phyloP scores from a whole-genome alignment of 2,329 filamentous ascomycete species.

The Allantophomopsis lycopodina region DNA sequence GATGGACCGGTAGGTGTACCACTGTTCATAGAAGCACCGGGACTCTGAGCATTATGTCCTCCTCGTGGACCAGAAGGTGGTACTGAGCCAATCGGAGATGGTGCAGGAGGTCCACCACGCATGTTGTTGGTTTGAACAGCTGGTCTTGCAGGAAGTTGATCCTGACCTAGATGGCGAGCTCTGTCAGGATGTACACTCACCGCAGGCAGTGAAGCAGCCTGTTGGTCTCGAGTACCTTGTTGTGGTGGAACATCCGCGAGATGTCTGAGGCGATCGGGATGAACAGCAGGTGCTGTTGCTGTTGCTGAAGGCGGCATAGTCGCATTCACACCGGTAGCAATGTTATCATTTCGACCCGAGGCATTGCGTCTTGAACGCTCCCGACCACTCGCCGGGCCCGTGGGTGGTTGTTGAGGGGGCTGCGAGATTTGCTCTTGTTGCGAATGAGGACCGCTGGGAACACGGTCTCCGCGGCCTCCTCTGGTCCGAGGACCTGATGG shows the following conservation, averaged over 20 bases:
- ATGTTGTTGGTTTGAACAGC: conserved; percentile 17
- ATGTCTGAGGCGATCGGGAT: conserved; percentile 36
- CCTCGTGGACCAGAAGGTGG: conserved; percentile 18
- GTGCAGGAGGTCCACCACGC: conserved; percentile 17
- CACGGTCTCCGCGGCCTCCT: conserved; percentile 21
- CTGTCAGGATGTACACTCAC: conserved; percentile 18
- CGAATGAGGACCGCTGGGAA: conserved; percentile 5
- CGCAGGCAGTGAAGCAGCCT: conserved; percentile 14
- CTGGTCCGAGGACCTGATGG: conserved; percentile 43
- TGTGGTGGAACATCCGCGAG: conserved; percentile 21
- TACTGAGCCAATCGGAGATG: conserved; percentile 11
- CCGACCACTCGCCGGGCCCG: conserved; percentile 17
- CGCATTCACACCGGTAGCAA: conserved; percentile 8
- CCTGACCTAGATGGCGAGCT: conserved; percentile 9
- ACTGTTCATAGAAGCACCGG: no score
- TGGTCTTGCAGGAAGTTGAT: no score
- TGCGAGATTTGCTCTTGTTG: conserved; percentile 10
- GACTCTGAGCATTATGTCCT: no score
- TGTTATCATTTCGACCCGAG: conserved; percentile 5
- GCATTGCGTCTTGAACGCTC: conserved; percentile 8
- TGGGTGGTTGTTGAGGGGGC: conserved; percentile 18
- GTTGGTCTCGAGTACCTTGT: conserved; percentile 18
- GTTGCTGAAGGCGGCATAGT: conserved; percentile 7
- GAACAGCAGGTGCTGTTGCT: conserved; percentile 14
- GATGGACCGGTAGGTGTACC: conserved; percentile 14